Evolutionary conservation across 495 filamentous ascomycete genomes (phyloP), one percentile per base, ranked within the genome.

Genomic region (Immersiella caudata): DNA sequence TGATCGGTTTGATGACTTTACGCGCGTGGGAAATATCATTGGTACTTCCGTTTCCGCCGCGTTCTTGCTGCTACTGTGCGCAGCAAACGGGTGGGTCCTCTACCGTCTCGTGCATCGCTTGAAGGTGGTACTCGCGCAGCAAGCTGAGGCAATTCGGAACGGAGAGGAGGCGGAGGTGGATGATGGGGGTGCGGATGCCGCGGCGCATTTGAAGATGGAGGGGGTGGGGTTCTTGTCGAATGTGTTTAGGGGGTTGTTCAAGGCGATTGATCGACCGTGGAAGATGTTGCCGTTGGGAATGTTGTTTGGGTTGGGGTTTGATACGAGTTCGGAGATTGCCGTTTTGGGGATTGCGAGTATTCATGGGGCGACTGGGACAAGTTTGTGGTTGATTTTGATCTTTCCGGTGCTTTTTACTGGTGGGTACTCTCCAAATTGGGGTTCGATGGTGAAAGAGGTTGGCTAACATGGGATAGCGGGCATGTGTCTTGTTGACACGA

Each of bases 271-370:
- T 75, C 80, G 90, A 74, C 92, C 93, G 0, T 99, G 95, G 95
- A 99, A 99, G 78, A 99, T 97, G 94, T 90, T 96, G 75, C 93
- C 93, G 6, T 80, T 98, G 4, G 94, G 94, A 5, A 82, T 97
- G 3, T 75, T 97, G 22, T 99, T 99, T 77, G 95, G 95, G 18
- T 82, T 97, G 11, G 95, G 95, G 0, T 99, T 99, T 76, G 95
- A 99, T 77, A 97, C 95, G 0, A 96, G 92, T 36, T 94, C 91
- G 20, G 95, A 99, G 77, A 91, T 99, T 73, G 95, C 95, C 0
- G 81, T 99, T 2, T 79, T 99, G 5, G 94, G 95, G 0, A 97
- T 97, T 67, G 90, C 93, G 0, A 91, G 89, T 24, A 87, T 99
- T 4, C 88, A 97, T 74, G 93, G 89, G 1, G 88, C 91, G 2